Percentiles rank a stretch among this genome's conserved stretches.
These are phyloP conservation scores for Teratosphaeria destructans DNA, from an alignment of 2,329 filamentous ascomycete genomes.

Conservation along the genomic window DNA sequence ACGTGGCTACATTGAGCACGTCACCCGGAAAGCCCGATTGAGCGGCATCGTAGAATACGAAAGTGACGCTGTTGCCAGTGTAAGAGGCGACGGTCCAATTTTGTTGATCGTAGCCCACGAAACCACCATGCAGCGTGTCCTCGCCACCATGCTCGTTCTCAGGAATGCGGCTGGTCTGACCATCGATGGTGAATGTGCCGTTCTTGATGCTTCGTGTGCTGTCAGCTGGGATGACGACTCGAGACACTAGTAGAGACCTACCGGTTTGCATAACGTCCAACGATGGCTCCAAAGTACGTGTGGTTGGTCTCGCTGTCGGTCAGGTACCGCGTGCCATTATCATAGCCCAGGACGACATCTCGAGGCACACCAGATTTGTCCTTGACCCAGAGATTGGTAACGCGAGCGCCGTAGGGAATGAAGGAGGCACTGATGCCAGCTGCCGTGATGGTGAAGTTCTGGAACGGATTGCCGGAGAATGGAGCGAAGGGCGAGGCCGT, in stretches of 20 bases:
- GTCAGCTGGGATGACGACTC: slow-evolving; percentile 9
- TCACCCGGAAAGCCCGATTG: slow-evolving; percentile 70
- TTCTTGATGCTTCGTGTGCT: slow-evolving; percentile 38
- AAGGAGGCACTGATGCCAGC: slow-evolving; percentile 21
- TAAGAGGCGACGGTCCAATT: slow-evolving; percentile 69
- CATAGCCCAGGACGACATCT: slow-evolving; percentile 43
- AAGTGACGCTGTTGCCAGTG: slow-evolving; percentile 59
- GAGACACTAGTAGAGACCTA: background rate
- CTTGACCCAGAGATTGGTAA: slow-evolving; percentile 20
- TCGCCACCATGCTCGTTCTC: slow-evolving; percentile 41
- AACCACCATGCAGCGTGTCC: slow-evolving; percentile 44
- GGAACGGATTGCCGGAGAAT: slow-evolving; percentile 20
- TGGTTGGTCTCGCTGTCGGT: slow-evolving; percentile 36
- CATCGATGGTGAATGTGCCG: slow-evolving; percentile 43
- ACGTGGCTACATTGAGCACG: slow-evolving; percentile 64
- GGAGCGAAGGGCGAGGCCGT: slow-evolving; percentile 10
- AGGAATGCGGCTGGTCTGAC: slow-evolving; percentile 36
- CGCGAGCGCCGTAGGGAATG: slow-evolving; percentile 21
- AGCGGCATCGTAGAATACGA: slow-evolving; percentile 61
- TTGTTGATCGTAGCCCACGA: slow-evolving; percentile 47
- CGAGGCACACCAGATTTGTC: slow-evolving; percentile 30
- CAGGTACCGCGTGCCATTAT: slow-evolving; percentile 31
- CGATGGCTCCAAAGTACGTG: slow-evolving; percentile 55
- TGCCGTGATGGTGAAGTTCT: slow-evolving; percentile 17
- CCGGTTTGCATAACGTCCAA: slow-evolving; percentile 42